Conservation (phyloP, 2,329 filamentous ascomycete species). For the Diaporthe eres region DNA sequence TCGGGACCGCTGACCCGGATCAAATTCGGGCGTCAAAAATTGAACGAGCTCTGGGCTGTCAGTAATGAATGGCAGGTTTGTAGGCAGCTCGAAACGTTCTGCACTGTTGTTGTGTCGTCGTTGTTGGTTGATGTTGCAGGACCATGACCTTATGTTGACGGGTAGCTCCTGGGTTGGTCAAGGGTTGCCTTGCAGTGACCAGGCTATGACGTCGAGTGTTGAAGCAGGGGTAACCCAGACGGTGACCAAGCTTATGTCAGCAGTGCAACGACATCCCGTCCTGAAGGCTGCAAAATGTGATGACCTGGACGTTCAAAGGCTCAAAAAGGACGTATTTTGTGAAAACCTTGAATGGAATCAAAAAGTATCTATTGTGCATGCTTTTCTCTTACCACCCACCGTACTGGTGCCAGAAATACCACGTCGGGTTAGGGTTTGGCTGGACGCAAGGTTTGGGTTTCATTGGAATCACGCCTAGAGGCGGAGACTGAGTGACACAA, state of each 20-base stretch:
- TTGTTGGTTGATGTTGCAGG: neutral
- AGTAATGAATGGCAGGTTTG: accelerated
- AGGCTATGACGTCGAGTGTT: conserved; percentile 21
- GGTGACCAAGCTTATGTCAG: conserved; percentile 5
- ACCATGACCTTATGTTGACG: conserved; percentile 9
- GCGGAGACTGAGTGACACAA: neutral
- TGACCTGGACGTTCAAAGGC: neutral
- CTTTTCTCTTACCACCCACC: neutral
- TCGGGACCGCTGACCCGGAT: no score
- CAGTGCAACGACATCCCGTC: conserved; percentile 17
- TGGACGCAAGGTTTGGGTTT: no score
- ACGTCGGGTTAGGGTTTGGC: neutral
- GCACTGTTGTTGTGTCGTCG: neutral
- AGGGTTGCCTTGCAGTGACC: conserved; percentile 17
- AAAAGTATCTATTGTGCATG: neutral
- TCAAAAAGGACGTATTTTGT: neutral
- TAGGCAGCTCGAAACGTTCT: neutral
- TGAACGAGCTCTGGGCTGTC: no score
- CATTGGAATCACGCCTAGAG: neutral
- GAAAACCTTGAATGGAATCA: accelerated
- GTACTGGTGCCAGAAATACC: accelerated
- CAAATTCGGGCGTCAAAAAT: no score
- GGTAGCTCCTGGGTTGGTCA: neutral
- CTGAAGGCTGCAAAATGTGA: neutral
- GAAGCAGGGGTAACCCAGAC: conserved; percentile 20